Evolutionary conservation across 225 moss, liverwort and hornwort species (phyloP).

Genomic region (Neckera pumila): DNA sequence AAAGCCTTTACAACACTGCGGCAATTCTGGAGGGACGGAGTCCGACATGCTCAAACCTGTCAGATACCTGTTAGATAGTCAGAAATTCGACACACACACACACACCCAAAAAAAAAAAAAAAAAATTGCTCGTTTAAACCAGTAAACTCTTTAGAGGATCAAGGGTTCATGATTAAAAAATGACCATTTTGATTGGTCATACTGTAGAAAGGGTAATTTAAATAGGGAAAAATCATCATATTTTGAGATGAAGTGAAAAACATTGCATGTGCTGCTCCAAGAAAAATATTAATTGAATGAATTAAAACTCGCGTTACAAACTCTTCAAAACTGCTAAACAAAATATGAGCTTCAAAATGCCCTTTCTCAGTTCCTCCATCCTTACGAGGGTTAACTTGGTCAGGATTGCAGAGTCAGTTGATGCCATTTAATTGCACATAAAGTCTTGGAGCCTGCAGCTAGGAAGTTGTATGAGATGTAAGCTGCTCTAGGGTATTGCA

Average conservation of each 20-base stretch:
- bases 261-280: neutral
- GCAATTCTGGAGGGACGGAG: neutral
- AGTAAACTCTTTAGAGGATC: too few species aligned
- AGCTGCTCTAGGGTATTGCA: slow-evolving; percentile 63
- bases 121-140: too few species aligned
- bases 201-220: neutral
- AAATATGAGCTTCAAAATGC: neutral
- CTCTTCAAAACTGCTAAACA: neutral
- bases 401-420: slow-evolving; percentile 78
- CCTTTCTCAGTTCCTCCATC: neutral
- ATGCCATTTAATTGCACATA: slow-evolving; percentile 58
- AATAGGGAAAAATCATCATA: neutral
- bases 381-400: neutral
- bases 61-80: neutral
- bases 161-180: too few species aligned
- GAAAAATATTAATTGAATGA: neutral
- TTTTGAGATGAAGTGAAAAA: neutral
- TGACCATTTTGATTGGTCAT: neutral
- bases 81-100: too few species aligned
- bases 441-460: slow-evolving; percentile 46
- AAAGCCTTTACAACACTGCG: neutral
- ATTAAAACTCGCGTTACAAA: neutral
- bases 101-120: too few species aligned
- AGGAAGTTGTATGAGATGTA: slow-evolving; percentile 75
- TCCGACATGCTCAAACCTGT: neutral